A percentile compares a stretch with the other conserved stretches of the same genome.
These are phyloP conservation scores for Kodamaea hsintzibuensis DNA, from an alignment of 805 yeast species.

Conservation along the genomic window DNA sequence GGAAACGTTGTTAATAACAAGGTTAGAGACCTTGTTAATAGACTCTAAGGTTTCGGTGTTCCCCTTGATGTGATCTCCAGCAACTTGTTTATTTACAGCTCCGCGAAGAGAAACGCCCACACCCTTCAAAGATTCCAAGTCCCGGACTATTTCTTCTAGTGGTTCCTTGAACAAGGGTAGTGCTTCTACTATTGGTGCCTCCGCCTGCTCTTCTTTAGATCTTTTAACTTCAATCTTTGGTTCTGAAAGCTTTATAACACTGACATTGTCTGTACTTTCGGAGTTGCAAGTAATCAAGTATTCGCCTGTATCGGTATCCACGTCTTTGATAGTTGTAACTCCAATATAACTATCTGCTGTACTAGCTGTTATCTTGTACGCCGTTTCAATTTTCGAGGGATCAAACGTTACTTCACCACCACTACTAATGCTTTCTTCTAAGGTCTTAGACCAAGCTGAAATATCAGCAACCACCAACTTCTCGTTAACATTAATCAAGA, in stretches of 20 bases:
- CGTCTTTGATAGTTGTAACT: slow-evolving; percentile 24
- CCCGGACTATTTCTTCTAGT: slow-evolving; percentile 21
- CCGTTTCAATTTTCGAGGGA: background rate
- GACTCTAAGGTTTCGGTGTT: slow-evolving; percentile 7
- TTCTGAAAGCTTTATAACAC: background rate
- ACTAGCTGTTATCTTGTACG: background rate
- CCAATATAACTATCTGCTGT: background rate
- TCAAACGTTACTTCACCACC: background rate
- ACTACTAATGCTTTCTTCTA: background rate
- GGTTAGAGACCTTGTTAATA: slow-evolving; percentile 22
- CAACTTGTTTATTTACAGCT: background rate
- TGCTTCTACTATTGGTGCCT: background rate
- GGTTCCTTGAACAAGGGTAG: slow-evolving; percentile 11
- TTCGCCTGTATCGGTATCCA: slow-evolving; percentile 29
- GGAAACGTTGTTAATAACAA: slow-evolving; percentile 15
- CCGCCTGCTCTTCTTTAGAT: background rate
- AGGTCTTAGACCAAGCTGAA: background rate
- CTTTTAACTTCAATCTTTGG: background rate
- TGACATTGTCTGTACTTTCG: background rate
- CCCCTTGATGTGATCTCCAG: background rate
- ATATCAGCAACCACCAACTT: slow-evolving; percentile 13
- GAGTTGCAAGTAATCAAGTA: slow-evolving; percentile 13
- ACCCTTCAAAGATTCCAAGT: slow-evolving; percentile 12
- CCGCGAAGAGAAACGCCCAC: background rate
- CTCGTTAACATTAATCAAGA: slow-evolving; percentile 5